These are phyloP conservation scores for Atalantia buxifolia DNA, from an alignment of 345 rosid species.

Conservation along the genomic window DNA sequence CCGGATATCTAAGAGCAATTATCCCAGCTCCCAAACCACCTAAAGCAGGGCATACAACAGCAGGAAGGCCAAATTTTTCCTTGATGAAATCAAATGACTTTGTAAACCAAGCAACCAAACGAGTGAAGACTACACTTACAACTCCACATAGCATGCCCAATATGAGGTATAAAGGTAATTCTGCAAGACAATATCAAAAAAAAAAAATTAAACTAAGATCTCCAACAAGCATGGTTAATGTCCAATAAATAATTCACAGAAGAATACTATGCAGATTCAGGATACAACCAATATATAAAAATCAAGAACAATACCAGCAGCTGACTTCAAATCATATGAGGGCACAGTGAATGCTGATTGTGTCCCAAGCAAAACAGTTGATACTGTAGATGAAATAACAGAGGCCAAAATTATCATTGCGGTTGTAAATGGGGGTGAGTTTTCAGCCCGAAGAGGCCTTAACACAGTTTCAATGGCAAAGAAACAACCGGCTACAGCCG, in stretches of 20 bases:
- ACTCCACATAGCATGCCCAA: slow-evolving; percentile 97
- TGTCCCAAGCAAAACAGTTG: slow-evolving; percentile 83
- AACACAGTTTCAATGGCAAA: slow-evolving; percentile 96
- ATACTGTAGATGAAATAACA: slow-evolving; percentile 91
- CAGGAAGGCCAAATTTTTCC: slow-evolving; percentile 78
- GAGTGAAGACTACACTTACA: slow-evolving; percentile 84
- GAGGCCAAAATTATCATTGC: slow-evolving; percentile 98
- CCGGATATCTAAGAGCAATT: slow-evolving; percentile 96
- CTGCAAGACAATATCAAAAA: slow-evolving; percentile 41
- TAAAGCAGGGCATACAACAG: slow-evolving; percentile 93
- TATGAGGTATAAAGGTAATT: slow-evolving; percentile 90
- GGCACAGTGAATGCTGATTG: slow-evolving; percentile 95
- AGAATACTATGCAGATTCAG: background rate
- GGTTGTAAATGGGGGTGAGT: slow-evolving; percentile 96
- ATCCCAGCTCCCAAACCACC: slow-evolving; percentile 98
- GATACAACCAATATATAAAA: background rate
- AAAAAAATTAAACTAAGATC: background rate
- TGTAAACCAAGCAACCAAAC: slow-evolving; percentile 86
- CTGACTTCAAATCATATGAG: slow-evolving; percentile 89
- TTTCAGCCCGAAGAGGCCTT: slow-evolving; percentile 90
- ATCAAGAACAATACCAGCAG: slow-evolving; percentile 63
- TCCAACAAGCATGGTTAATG: background rate
- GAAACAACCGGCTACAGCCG: slow-evolving; percentile 97
- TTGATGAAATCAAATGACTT: slow-evolving; percentile 69
- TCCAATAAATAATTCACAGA: background rate